phyloP scores from a whole-genome alignment of 768 basidiomycete species.

The Lenzites betulinus region DNA sequence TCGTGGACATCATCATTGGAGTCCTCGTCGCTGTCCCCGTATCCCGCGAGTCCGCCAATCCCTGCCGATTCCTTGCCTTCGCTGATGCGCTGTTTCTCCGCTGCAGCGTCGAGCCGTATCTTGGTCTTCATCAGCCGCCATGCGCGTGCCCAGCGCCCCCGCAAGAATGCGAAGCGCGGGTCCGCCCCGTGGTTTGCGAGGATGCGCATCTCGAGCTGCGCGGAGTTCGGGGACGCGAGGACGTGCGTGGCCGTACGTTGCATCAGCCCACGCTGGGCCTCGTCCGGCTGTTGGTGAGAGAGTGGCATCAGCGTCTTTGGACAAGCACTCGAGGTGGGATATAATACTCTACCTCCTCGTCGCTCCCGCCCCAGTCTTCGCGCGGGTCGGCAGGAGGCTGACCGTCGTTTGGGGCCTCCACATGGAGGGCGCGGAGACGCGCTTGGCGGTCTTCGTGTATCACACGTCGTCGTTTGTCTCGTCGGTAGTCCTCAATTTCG shows the following conservation, averaged over 20 bases:
- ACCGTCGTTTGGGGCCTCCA: conserved; percentile 43
- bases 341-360: conserved; percentile 74
- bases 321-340: background rate
- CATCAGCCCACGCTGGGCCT: conserved; percentile 66
- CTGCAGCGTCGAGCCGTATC: conserved; percentile 32
- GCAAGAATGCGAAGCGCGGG: conserved; percentile 76
- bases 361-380: conserved; percentile 67
- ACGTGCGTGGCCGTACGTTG: conserved; percentile 71
- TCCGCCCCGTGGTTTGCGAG: conserved; percentile 84
- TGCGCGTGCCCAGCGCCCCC: conserved; percentile 67
- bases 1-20: conserved; percentile 6
- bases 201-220: conserved; percentile 86
- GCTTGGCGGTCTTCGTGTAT: conserved; percentile 63
- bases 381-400: conserved; percentile 27
- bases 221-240: conserved; percentile 69
- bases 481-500: conserved; percentile 66
- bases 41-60: conserved; percentile 58
- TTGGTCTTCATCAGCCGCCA: conserved; percentile 63
- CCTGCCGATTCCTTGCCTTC: conserved; percentile 26
- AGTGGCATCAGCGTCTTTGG: background rate
- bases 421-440: conserved; percentile 58
- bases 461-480: conserved; percentile 65
- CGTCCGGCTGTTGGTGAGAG: conserved; percentile 50
- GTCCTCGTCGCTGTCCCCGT: conserved; percentile 41
- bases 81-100: conserved; percentile 5